Evolutionary conservation across 1,139 yeast genomes (phyloP).

Genomic region (Wickerhamiella pararugosa): DNA sequence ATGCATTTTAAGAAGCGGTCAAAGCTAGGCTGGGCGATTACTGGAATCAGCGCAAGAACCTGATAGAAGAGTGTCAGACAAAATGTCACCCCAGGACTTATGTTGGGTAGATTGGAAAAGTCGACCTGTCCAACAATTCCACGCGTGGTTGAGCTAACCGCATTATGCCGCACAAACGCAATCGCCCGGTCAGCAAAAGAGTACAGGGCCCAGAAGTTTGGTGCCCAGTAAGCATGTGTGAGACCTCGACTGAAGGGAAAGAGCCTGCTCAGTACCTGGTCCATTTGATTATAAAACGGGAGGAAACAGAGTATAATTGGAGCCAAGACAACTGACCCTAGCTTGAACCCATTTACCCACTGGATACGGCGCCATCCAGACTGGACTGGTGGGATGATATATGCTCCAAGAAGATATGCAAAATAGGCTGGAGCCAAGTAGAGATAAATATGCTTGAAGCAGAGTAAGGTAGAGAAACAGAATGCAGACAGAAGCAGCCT

Average conservation of each 20-base stretch:
- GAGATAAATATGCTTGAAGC: constrained; percentile 87
- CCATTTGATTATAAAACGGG: constrained; percentile 55
- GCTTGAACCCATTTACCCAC: constrained; percentile 23
- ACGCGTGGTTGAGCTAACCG: constrained; percentile 40
- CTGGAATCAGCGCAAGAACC: constrained; percentile 53
- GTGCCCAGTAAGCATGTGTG: constrained; percentile 99
- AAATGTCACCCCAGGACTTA: constrained; percentile 67
- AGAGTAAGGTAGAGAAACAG: constrained; percentile 60
- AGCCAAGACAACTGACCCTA: constrained; percentile 49
- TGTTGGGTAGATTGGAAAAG: constrained; percentile 65
- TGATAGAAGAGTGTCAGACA: constrained; percentile 70
- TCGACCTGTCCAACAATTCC: constrained; percentile 87
- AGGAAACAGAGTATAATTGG: constrained; percentile 61
- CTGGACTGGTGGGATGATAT: constrained; percentile 31
- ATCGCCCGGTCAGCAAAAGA: constrained; percentile 69
- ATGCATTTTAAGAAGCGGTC: constrained; percentile 70
- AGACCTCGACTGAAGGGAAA: constrained; percentile 93
- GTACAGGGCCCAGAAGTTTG: constrained; percentile 90
- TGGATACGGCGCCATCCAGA: constrained; percentile 16
- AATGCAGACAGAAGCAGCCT: constrained; percentile 50
- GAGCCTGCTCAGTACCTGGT: constrained; percentile 50
- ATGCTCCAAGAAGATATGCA: constrained; percentile 56
- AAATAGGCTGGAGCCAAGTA: constrained; percentile 93
- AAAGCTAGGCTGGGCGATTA: constrained; percentile 59
- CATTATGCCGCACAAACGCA: constrained; percentile 31